Evolutionary conservation across 305 asterid genomes (phyloP).

Genomic region (Lippia alba): DNA sequence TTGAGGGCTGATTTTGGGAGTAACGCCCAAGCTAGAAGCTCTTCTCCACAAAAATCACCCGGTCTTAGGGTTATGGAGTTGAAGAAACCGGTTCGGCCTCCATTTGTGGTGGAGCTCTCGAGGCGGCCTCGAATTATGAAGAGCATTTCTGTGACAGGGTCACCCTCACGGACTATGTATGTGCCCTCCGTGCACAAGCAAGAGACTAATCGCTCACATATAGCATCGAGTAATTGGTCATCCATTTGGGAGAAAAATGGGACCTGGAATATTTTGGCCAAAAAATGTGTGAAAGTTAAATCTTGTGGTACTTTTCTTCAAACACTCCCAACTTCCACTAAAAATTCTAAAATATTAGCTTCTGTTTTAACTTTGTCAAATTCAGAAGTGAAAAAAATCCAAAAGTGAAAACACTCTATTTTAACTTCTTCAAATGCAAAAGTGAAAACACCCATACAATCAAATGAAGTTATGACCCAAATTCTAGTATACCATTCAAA

Average conservation of each 20-base stretch:
- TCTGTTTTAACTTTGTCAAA: too few relatives aligned
- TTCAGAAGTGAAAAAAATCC: too few relatives aligned
- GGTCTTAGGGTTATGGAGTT: conserved; percentile 78
- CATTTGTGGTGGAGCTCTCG: conserved; percentile 92
- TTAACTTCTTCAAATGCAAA: too few relatives aligned
- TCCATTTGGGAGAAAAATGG: conserved; percentile 97
- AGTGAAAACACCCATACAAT: too few relatives aligned
- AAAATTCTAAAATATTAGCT: too few relatives aligned
- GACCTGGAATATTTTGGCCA: conserved; percentile 51
- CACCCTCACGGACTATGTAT: conserved; percentile 91
- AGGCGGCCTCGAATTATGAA: conserved; percentile 90
- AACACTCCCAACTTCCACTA: too few relatives aligned
- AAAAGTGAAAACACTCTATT: too few relatives aligned
- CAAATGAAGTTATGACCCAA: too few relatives aligned
- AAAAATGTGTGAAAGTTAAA: conserved; percentile 2
- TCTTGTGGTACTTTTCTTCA: too few relatives aligned
- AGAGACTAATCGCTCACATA: conserved; percentile 84
- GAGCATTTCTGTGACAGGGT: conserved; percentile 91
- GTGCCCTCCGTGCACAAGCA: conserved; percentile 87
- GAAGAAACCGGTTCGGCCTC: conserved; percentile 93
- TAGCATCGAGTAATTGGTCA: conserved; percentile 89
- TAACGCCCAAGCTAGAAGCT: conserved; percentile 94
- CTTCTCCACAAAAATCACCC: conserved; percentile 97
- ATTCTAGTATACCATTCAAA: too few relatives aligned
- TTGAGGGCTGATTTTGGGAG: conserved; percentile 79